These are phyloP conservation scores for Fusarium sp. DNA, from an alignment of 2,329 filamentous ascomycete genomes.

Conservation along the genomic window DNA sequence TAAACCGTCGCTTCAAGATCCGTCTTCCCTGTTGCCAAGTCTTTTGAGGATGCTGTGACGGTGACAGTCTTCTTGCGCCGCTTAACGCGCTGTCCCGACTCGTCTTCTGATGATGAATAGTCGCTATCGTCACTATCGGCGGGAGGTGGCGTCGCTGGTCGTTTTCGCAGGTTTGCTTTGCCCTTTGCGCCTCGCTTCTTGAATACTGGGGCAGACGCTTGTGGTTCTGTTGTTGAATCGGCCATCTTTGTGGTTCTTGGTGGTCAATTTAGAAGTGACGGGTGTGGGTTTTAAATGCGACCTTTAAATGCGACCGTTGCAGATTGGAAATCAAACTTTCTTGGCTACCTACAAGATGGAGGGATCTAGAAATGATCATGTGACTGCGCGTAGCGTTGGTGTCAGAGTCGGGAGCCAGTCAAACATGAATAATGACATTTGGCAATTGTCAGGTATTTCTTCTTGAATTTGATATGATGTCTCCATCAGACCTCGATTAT, in stretches of 20 bases:
- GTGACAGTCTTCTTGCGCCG: slow-evolving; percentile 74
- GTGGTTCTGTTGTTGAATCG: slow-evolving; percentile 38
- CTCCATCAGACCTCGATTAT: neutral
- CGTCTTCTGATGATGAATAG: slow-evolving; percentile 80
- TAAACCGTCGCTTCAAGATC: slow-evolving; percentile 64
- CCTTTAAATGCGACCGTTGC: neutral
- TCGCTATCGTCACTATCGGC: slow-evolving; percentile 68
- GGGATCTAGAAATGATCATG: slow-evolving; percentile 28
- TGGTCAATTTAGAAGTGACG: neutral
- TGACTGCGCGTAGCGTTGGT: slow-evolving; percentile 22
- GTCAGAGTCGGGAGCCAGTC: neutral
- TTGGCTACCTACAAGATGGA: neutral
- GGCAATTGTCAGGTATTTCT: neutral
- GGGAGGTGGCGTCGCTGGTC: slow-evolving; percentile 80
- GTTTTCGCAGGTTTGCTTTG: slow-evolving; percentile 82
- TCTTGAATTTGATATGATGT: fast-evolving
- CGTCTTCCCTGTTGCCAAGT: slow-evolving; percentile 45
- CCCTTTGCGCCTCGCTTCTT: slow-evolving; percentile 85
- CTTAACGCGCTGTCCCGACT: slow-evolving; percentile 81
- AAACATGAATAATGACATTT: neutral
- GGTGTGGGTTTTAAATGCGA: neutral
- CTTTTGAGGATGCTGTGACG: slow-evolving; percentile 72
- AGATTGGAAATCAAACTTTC: slow-evolving; percentile 32
- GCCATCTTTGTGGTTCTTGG: slow-evolving; percentile 22
- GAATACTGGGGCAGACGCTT: slow-evolving; percentile 73